A percentile compares a stretch with the other conserved stretches of the same genome.
phyloP scores from a whole-genome alignment of 2,329 filamentous ascomycete genomes.

The Xenoacremonium recifei region DNA sequence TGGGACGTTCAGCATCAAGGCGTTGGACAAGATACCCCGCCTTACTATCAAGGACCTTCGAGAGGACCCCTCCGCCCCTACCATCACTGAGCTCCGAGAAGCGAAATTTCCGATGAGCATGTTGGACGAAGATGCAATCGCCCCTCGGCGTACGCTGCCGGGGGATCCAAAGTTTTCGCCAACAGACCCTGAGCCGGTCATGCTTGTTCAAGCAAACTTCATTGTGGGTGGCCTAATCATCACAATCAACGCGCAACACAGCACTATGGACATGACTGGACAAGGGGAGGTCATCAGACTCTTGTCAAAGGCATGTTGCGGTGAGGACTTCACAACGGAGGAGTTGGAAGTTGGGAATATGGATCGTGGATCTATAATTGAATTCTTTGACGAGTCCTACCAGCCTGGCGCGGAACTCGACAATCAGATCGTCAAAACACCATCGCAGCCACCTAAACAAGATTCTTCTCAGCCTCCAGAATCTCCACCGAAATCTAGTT shows the following conservation, averaged over 20 bases:
- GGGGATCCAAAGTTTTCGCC: constrained; percentile 20
- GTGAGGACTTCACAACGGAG: constrained; percentile 42
- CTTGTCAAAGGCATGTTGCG: constrained; percentile 47
- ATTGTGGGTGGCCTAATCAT: constrained; percentile 49
- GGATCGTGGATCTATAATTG: constrained; percentile 34
- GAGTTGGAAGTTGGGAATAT: constrained; percentile 45
- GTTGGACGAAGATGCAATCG: constrained; percentile 44
- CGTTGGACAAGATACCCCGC: constrained; percentile 27
- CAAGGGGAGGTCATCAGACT: constrained; percentile 45
- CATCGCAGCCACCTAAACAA: constrained; percentile 10
- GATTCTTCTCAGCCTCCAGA: constrained; percentile 2
- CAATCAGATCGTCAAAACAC: constrained; percentile 31
- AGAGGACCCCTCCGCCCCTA: constrained; percentile 31
- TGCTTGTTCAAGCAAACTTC: constrained; percentile 48
- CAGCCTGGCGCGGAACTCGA: constrained; percentile 33
- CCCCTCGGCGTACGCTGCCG: constrained; percentile 39
- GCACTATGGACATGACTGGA: constrained; percentile 50
- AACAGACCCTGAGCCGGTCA: constrained; percentile 33
- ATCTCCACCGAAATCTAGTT: constrained; percentile 30
- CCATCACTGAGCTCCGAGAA: constrained; percentile 35
- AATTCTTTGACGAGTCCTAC: constrained; percentile 36
- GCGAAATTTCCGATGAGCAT: constrained; percentile 45
- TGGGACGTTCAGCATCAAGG: constrained; percentile 39
- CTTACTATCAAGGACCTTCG: constrained; percentile 44
- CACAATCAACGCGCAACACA: constrained; percentile 47